Percentiles rank a stretch among this genome's conserved stretches.
Conservation (phyloP, 208 protist species). For the Paratrypanosoma confusum region DNA sequence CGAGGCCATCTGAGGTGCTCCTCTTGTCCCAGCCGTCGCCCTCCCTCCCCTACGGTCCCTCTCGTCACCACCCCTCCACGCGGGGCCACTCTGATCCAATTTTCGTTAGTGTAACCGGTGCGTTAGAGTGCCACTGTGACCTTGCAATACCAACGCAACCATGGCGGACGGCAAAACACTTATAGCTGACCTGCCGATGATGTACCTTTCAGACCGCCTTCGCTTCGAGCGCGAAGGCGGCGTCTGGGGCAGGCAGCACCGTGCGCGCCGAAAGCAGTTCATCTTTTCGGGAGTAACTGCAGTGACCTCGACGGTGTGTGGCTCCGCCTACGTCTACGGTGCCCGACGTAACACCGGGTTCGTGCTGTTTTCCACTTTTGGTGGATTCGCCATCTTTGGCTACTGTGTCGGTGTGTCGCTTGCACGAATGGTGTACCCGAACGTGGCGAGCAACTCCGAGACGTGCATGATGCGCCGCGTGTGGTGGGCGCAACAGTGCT, state of each 20-base stretch:
- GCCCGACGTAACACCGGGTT: constrained; percentile 67
- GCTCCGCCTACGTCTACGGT: constrained; percentile 46
- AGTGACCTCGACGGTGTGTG: constrained; percentile 28
- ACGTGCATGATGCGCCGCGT: constrained; percentile 86
- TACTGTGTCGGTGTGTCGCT: constrained; percentile 68
- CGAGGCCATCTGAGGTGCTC: too few relatives aligned
- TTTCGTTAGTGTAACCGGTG: too few relatives aligned
- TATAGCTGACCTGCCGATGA: constrained; percentile 79
- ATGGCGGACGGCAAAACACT: constrained; percentile 39
- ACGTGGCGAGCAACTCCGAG: constrained; percentile 78
- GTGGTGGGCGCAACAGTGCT: constrained; percentile 89
- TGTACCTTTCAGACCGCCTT: constrained; percentile 70
- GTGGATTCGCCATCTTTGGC: constrained; percentile 66
- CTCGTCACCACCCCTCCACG: too few relatives aligned
- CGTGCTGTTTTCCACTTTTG: constrained; percentile 73
- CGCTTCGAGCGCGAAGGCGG: constrained; percentile 79
- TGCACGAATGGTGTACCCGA: constrained; percentile 55
- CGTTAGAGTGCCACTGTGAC: too few relatives aligned
- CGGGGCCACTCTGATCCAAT: too few relatives aligned
- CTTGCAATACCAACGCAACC: constrained; percentile 11
- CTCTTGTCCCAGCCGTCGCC: too few relatives aligned
- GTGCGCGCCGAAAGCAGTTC: constrained; percentile 69
- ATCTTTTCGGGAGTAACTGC: constrained; percentile 37
- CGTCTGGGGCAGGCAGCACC: constrained; percentile 68
- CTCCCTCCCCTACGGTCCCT: too few relatives aligned